Base-by-base conservation (phyloP, 768 basidiomycete genomes). In the Trametes cinnabarina region DNA sequence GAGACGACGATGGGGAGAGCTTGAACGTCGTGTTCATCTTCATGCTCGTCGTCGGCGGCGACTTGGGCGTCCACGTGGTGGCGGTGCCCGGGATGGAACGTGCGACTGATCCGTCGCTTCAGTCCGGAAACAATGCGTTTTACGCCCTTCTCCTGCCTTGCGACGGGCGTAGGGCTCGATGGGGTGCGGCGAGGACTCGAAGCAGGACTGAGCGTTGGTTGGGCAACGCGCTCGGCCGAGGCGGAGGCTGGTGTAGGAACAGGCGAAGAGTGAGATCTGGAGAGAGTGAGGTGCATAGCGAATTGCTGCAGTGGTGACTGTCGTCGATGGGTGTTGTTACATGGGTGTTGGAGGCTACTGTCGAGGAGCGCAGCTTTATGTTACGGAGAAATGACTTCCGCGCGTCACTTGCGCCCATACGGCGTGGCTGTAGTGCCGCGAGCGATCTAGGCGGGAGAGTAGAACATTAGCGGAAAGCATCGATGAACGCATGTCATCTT, bases 111-210 rank as follows among this genome's bases (percentile, higher is more conserved):
- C 19, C 63, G 58, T 28, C 63, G 54, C 47, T 58, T 64, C 37
- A 66, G 40, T n/a, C 58, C 58, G 44, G 51, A 62, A 11, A 64
- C 65, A 52, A 66, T 59, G 17, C 59, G 57, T 47, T 63, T 63
- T 34, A 65, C 59, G 47, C 64, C 61, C 47, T 59, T 32, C 12
- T 32, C 37, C n/a, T 39, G 37, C 37, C 15, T 39, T n/a, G 37
- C 30, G 12, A 6, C 12, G 7, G 30, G 30, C 30, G 30, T 32
- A 6, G 30, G 30, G 30, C 30, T 32, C 7, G 30, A 32, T 12
- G 30, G 30, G 30, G 30, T 12, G 30, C 30, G 30, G 30, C 30
- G 7, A 7, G 30, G 12, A 12, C 30, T 62, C 4, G 28, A 6
- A 2, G 34, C 22, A 9, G 52, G 52, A 14, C 42, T 44, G 22